Conservation (phyloP, 164 flowering plant genomes). For the Aristolochia californica region DNA sequence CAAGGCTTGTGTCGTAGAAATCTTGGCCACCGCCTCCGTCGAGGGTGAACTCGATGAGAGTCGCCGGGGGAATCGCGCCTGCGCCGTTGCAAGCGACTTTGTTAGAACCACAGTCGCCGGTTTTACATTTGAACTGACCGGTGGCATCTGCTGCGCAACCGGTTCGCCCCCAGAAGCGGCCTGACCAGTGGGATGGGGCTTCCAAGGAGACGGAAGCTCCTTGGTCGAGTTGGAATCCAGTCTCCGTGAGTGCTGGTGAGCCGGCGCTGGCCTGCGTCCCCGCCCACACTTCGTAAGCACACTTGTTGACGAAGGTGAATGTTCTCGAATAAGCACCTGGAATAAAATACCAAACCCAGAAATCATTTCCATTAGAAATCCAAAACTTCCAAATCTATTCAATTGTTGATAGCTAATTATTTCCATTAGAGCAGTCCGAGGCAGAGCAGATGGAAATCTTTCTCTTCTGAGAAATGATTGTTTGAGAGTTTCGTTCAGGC, state of each 20-base stretch:
- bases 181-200: constrained; percentile 21
- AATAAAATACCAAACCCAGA: too few species aligned
- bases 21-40: constrained; percentile 9
- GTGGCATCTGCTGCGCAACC: constrained; percentile 14
- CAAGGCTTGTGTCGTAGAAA: constrained; percentile 30
- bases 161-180: constrained; percentile 39
- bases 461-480: too few species aligned
- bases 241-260: constrained; percentile 6
- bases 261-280: constrained; percentile 20
- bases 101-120: constrained; percentile 31
- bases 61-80: constrained; percentile 31
- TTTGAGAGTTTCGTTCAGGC: too few species aligned
- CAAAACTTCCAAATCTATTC: too few species aligned
- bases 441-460: too few species aligned
- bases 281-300: constrained; percentile 30
- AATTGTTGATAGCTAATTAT: too few species aligned
- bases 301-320: constrained; percentile 26
- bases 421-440: too few species aligned
- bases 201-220: constrained; percentile 6
- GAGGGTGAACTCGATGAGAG: constrained; percentile 29
- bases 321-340: constrained; percentile 8
- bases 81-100: constrained; percentile 22
- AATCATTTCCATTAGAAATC: too few species aligned
- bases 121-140: constrained; percentile 20
- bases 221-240: constrained; percentile 21